Percentiles rank a stretch among this genome's conserved stretches.
Conservation (phyloP, 371 early-diverging fungal genomes). For the Mortierella sp. region DNA sequence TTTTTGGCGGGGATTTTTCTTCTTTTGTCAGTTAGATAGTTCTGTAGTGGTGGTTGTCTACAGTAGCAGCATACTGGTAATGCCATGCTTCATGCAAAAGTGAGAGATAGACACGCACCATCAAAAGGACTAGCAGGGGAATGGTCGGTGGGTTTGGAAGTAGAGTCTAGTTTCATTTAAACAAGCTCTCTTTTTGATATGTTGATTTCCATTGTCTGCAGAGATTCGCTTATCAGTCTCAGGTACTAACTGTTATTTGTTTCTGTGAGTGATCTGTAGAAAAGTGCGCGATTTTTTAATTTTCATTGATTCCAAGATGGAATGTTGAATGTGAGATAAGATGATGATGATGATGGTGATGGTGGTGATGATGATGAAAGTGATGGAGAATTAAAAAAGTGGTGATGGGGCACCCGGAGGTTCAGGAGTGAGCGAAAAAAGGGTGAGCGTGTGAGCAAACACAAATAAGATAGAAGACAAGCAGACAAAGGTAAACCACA, state of each 20-base stretch:
- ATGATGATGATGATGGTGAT: not conserved
- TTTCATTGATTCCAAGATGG: not conserved
- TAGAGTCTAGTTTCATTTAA: not conserved
- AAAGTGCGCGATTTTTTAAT: not conserved
- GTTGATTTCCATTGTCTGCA: not conserved
- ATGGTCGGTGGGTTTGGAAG: not conserved
- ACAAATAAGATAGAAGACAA: not conserved
- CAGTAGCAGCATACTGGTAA: too few species aligned
- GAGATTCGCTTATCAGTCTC: not conserved
- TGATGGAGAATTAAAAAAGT: not conserved
- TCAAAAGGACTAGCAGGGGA: not conserved
- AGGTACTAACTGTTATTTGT: not conserved
- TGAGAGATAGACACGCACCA: too few species aligned
- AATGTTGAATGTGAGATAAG: not conserved
- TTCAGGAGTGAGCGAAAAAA: not conserved
- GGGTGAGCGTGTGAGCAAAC: constrained; percentile 3
- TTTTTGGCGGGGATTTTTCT: too few species aligned
- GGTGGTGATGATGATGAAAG: not conserved
- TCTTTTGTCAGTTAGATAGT: too few species aligned
- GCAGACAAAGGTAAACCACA: not conserved
- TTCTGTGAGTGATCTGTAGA: not conserved
- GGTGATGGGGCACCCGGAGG: constrained; percentile 14
- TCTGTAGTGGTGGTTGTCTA: too few species aligned
- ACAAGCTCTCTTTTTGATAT: not conserved
- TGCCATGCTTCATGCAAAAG: too few species aligned